Evolutionary conservation across 805 yeast species (phyloP).

Genomic region (Clavispora fructus): DNA sequence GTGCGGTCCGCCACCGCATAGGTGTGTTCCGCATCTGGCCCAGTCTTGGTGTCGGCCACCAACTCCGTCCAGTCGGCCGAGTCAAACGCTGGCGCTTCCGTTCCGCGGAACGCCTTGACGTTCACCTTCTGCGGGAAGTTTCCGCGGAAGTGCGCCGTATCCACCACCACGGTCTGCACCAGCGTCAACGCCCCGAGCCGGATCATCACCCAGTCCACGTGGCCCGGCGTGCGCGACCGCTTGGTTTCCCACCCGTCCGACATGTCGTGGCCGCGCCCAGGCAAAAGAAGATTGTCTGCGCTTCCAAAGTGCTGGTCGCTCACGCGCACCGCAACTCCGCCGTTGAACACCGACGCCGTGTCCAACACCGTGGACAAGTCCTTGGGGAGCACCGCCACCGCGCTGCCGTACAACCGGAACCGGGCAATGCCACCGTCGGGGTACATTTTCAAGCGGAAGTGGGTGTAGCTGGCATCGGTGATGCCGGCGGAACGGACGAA

Average conservation of each 20-base stretch:
- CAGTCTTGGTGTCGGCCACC: constrained; percentile 66
- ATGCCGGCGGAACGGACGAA: constrained; percentile 52
- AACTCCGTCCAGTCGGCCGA: constrained; percentile 55
- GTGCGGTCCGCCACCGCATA: constrained; percentile 33
- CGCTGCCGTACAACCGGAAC: constrained; percentile 82
- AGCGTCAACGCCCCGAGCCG: constrained; percentile 65
- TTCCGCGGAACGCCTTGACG: constrained; percentile 53
- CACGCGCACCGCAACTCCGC: constrained; percentile 79
- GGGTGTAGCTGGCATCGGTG: constrained; percentile 66
- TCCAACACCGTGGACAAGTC: constrained; percentile 49
- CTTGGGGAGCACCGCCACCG: constrained; percentile 61
- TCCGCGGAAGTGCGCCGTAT: constrained; percentile 92
- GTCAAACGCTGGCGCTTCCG: constrained; percentile 35
- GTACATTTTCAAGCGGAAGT: constrained; percentile 82
- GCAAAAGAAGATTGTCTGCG: constrained; percentile 81
- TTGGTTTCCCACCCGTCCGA: constrained; percentile 98
- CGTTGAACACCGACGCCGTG: constrained; percentile 75
- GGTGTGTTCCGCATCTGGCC: constrained; percentile 78
- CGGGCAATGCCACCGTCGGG: constrained; percentile 99
- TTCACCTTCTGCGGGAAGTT: constrained; percentile 82
- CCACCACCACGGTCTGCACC: constrained; percentile 61
- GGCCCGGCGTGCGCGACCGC: constrained; percentile 78
- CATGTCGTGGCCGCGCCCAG: constrained; percentile 96
- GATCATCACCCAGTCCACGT: constrained; percentile 87
- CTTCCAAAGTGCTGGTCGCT: constrained; percentile 95